Base-by-base conservation (phyloP, 2,329 filamentous ascomycete species). In the Volutella citrinella region DNA sequence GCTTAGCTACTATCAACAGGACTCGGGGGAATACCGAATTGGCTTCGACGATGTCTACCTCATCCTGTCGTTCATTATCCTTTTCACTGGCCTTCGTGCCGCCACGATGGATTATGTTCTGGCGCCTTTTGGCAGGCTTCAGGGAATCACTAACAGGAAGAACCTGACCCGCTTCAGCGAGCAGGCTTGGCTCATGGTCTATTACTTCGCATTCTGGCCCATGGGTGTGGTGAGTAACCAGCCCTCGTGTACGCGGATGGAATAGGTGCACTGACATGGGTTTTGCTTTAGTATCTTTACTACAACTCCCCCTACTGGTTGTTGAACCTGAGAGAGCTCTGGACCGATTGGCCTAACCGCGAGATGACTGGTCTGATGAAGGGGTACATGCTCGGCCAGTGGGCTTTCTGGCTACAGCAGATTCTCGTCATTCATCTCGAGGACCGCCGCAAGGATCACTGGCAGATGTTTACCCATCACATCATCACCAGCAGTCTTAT, bases 391-490 rank as follows among this genome's bases (percentile, higher is more conserved):
- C 73, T 98, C 19, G 82, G 83, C 11, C 90, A 97, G 60, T 85
- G 90, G 64, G 82, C 84, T 16, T 97, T 96, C 63, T 96, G 88
- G 84, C 64, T 96, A 29, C 91, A 97, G 66, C 90, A 95, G 65
- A 85, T 97, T 46, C 70, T 96, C 19, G 87, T 96, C 38, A 87
- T 97, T 59, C 84, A 96, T 64, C 89, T 97, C 40, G 93, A 98
- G 64, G 87, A 94, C 65, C 80, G 85, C 47, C 79, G 93, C 54
- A 97, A 97, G 67, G 93, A 98, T 54, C 84, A 96, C 64, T 85
- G 80, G 69, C 91, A 97, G 64, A 97, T 97, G 93, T 80, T 97
- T 49, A 83, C 80, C 13, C 93, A 97, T 62, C 93, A 98, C 66
- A 78, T 96, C 57, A 81, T 97, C 58, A 98, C 93, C 14, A 87